A percentile compares a stretch with the other conserved stretches of the same genome.
Conservation (phyloP, 805 yeast genomes). For the Torulaspora quercuum region DNA sequence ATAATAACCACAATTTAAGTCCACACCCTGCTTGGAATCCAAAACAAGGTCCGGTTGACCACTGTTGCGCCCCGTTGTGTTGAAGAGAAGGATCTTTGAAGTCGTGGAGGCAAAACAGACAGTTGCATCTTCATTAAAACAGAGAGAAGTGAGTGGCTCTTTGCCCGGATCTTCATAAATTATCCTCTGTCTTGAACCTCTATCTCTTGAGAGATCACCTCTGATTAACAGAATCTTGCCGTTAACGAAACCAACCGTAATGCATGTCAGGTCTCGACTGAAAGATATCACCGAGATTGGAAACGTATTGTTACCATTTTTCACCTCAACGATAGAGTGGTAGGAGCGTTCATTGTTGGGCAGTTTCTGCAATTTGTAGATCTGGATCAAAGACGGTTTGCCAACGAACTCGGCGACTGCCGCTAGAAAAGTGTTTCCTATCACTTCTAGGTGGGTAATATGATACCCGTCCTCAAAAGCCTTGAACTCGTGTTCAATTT, state of each 20-base stretch:
- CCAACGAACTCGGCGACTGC: conserved; percentile 77
- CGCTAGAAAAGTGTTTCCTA: conserved; percentile 51
- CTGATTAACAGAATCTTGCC: conserved; percentile 78
- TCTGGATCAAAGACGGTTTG: conserved; percentile 58
- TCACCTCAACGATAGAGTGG: conserved; percentile 59
- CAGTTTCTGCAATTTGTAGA: conserved; percentile 68
- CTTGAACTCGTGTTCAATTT: conserved; percentile 47
- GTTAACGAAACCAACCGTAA: conserved; percentile 38
- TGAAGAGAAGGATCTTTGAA: conserved; percentile 62
- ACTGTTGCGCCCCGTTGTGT: conserved; percentile 74
- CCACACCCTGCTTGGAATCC: conserved; percentile 47
- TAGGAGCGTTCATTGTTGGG: conserved; percentile 40
- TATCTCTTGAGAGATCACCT: conserved; percentile 83
- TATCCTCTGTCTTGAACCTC: conserved; percentile 84
- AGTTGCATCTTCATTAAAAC: conserved; percentile 49
- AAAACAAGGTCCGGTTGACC: conserved; percentile 54
- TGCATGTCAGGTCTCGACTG: conserved; percentile 27
- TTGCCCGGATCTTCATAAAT: conserved; percentile 57
- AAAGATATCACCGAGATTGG: conserved; percentile 49
- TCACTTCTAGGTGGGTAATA: conserved; percentile 53
- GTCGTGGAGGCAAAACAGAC: conserved; percentile 72
- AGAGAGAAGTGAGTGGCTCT: conserved; percentile 79
- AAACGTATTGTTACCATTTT: conserved; percentile 70
- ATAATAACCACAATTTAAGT: conserved; percentile 40
- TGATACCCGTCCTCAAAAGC: conserved; percentile 67